Evolutionary conservation across 306 rosid genomes (phyloP).

Genomic region (Prunus armeniaca): DNA sequence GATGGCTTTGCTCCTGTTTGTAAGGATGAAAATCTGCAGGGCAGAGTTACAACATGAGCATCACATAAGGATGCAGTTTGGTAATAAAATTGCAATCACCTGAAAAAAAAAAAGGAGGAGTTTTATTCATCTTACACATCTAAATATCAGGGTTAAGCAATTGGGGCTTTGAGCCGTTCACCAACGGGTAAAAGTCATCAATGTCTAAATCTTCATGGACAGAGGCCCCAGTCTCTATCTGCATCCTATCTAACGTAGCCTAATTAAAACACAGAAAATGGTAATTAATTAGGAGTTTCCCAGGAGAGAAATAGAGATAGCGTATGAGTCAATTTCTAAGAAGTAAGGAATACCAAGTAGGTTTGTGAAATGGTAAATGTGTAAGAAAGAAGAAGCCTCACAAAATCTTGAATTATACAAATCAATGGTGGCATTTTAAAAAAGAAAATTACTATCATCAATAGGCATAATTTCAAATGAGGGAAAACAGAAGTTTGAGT

Average conservation of each 20-base stretch:
- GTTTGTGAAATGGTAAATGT: not conserved
- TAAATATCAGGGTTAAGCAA: slow-evolving; percentile 54
- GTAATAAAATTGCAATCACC: slow-evolving; percentile 12
- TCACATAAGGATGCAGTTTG: slow-evolving; percentile 16
- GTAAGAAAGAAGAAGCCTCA: not conserved
- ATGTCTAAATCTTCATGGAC: slow-evolving; percentile 37
- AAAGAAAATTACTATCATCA: not conserved
- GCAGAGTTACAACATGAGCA: slow-evolving; percentile 8
- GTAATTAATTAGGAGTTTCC: slow-evolving; percentile 11
- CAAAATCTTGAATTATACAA: not conserved
- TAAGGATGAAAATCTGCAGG: slow-evolving; percentile 57
- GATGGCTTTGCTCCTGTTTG: slow-evolving; percentile 26
- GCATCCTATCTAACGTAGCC: slow-evolving; percentile 52
- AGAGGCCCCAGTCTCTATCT: slow-evolving; percentile 35
- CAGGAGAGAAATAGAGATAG: slow-evolving; percentile 12
- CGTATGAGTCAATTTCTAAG: not conserved
- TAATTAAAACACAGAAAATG: slow-evolving; percentile 34
- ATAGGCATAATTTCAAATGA: not conserved
- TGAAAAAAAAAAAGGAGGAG: not conserved
- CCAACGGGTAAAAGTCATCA: slow-evolving; percentile 35
- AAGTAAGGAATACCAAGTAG: not conserved
- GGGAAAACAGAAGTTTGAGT: not conserved
- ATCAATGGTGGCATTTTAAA: not conserved
- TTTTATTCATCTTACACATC: slow-evolving; percentile 55
- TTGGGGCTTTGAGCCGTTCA: slow-evolving; percentile 49